A percentile compares a stretch with the other conserved stretches of the same genome.
Evolutionary conservation across 2,329 filamentous ascomycete species (phyloP).

Genomic region (Sclerotinia minor): DNA sequence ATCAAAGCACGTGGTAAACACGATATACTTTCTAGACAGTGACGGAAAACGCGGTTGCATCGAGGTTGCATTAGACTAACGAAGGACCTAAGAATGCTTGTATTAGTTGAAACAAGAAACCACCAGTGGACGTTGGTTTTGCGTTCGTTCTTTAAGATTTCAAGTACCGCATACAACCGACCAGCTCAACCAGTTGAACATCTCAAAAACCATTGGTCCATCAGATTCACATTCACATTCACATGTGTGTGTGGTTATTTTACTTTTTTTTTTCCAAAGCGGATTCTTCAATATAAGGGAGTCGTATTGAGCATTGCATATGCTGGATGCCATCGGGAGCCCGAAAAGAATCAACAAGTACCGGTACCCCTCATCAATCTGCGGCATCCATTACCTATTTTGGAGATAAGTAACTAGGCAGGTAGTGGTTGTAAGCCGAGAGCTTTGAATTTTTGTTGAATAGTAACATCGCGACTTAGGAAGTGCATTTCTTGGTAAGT

Average conservation of each 20-base stretch:
- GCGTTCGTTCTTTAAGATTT: background rate
- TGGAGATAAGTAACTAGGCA: too few relatives aligned
- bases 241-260: background rate
- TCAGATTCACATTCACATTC: too few relatives aligned
- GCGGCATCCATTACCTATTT: background rate
- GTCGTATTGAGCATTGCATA: background rate
- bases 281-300: too few relatives aligned
- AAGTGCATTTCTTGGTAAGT: background rate
- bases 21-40: background rate
- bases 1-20: conserved; percentile 11
- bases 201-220: background rate
- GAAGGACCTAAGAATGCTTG: background rate
- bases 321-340: background rate
- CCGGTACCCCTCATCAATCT: background rate
- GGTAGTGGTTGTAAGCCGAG: background rate
- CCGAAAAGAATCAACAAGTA: background rate
- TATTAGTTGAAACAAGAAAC: conserved; percentile 6
- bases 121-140: background rate
- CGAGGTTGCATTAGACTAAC: background rate
- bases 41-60: conserved; percentile 1
- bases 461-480: background rate
- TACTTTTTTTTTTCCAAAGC: background rate
- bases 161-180: background rate
- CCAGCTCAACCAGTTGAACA: background rate
- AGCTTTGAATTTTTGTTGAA: background rate